Conservation (phyloP, 2,329 filamentous ascomycete genomes). For the Whalleya microplaca region DNA sequence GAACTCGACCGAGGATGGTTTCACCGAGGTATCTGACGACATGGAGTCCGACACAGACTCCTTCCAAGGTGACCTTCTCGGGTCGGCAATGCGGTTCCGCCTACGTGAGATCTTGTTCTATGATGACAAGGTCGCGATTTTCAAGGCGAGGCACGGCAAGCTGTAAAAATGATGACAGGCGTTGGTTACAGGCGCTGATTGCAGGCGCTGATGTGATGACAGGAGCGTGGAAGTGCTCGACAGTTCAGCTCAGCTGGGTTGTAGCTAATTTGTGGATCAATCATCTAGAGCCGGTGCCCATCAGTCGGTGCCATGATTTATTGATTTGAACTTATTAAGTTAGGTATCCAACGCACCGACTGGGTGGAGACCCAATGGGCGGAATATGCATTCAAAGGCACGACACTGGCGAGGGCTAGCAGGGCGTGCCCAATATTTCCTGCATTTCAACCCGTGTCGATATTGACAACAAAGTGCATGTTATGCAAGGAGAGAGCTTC, state of each 20-base stretch:
- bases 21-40: conserved; percentile 49
- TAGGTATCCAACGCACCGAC: neutral
- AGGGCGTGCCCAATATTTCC: conserved; percentile 3
- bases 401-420: neutral
- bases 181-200: too few species aligned
- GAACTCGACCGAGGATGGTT: conserved; percentile 48
- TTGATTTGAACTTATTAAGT: too few species aligned
- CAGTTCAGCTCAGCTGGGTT: conserved; percentile 4
- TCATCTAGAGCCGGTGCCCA: too few species aligned
- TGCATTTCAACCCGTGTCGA: conserved; percentile 1
- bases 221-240: neutral
- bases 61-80: conserved; percentile 48
- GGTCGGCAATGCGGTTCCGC: conserved; percentile 54
- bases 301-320: neutral
- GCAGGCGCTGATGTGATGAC: too few species aligned
- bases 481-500: conserved; percentile 16
- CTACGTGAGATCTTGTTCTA: conserved; percentile 82
- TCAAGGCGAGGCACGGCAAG: conserved; percentile 71
- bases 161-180: conserved; percentile 41
- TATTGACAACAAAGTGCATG: neutral
- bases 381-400: neutral
- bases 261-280: conserved; percentile 10
- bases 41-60: conserved; percentile 57
- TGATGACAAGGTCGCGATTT: conserved; percentile 81
- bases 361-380: neutral